Base-by-base conservation (phyloP, 2,329 filamentous ascomycete genomes). In the Plectosphaerella sp. region DNA sequence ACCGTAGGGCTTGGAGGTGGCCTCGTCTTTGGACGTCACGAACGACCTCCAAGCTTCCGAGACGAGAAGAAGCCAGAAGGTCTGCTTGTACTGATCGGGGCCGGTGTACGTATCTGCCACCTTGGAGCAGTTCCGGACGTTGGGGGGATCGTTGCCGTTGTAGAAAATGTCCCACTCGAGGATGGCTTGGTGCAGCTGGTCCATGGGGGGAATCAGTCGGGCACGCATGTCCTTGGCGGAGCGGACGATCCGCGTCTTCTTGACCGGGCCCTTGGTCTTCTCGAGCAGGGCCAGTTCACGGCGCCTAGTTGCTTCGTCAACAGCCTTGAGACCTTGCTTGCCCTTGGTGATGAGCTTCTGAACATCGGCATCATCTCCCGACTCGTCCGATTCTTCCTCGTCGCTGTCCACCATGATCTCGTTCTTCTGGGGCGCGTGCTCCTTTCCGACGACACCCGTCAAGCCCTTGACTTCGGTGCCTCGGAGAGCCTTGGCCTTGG, bases 1-100 rank as follows among this genome's bases (percentile, higher is more conserved):
- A 54, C 91, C 90, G 63, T 96, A 95, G 0, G 89, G 76, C 64
- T 87, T 91, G 57, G 85, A 84, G 18, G 82, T 88, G 47, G 86
- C 83, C 68, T 99, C 94, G 62, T 97, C 91, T 66, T 92, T 92
- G 18, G 89, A 83, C 48, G 91, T 92, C 48, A 95, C 86, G 66
- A 99, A 94, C 5, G 89, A 89, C 64, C 95, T 89, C 94, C 94
- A 99, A 28, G 93, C 93, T 74, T 99, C 94, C 24, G 96, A 87
- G 28, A 94, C 84, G 35, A 99, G 78, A 20, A 99, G 77, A 6
- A 93, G 92, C 59, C 95, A 86, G 68, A 99, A 99, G 0, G 91
- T 96, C 54, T 83, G 79, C 66, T 95, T 89, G 66, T 99, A 99
- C 48, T 89, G 85, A 43, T 74, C 73, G 1, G 91, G 88, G 59